These are phyloP conservation scores for Gossypium rotundifolium DNA, from an alignment of 345 rosid genomes.

Conservation along the genomic window DNA sequence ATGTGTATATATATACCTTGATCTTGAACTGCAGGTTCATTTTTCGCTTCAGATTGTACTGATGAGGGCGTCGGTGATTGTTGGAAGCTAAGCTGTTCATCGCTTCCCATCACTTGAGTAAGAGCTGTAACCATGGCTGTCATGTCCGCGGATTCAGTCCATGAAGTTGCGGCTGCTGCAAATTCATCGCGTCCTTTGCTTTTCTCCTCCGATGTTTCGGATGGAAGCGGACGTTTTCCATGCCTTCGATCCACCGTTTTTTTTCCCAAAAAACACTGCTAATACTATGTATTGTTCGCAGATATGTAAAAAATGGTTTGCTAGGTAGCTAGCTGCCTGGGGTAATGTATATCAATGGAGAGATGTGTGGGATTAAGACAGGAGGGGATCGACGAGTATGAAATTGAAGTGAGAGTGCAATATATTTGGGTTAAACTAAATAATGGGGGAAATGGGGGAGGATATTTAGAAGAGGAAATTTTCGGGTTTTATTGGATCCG, in stretches of 20 bases:
- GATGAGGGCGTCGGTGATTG: conserved; percentile 4
- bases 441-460: neutral
- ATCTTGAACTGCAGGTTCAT: conserved; percentile 31
- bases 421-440: neutral
- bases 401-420: neutral
- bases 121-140: conserved; percentile 84
- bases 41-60: conserved; percentile 20
- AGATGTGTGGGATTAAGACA: neutral
- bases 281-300: neutral
- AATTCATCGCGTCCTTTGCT: conserved; percentile 19
- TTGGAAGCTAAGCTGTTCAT: neutral
- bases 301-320: neutral
- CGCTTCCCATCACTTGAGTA: conserved; percentile 41
- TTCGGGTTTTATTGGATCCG: neutral
- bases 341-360: neutral
- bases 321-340: neutral
- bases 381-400: neutral
- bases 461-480: neutral
- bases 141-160: conserved; percentile 60
- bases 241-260: conserved; percentile 66
- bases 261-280: neutral
- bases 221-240: conserved; percentile 77
- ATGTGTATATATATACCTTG: conserved; percentile 26
- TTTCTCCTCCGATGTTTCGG: conserved; percentile 56
- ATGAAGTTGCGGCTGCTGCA: conserved; percentile 27